Evolutionary conservation across 2,329 filamentous ascomycete species (phyloP).

Genomic region (Penicillium sp.): DNA sequence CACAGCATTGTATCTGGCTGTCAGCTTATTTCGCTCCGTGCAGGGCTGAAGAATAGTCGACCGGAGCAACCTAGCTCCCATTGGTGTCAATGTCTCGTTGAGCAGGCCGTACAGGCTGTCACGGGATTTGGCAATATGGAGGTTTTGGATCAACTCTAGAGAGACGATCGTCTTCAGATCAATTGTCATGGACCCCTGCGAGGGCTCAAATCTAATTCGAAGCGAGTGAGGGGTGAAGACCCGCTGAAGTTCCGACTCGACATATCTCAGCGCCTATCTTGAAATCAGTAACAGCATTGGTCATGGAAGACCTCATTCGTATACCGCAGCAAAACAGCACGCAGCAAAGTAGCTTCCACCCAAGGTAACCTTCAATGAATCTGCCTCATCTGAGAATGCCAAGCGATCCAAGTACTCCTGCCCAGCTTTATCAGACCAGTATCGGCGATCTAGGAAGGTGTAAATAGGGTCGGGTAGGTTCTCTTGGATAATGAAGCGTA

Average conservation of each 20-base stretch:
- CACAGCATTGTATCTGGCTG: slow-evolving; percentile 75
- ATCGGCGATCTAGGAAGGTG: slow-evolving; percentile 69
- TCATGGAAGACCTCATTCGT: slow-evolving; percentile 24
- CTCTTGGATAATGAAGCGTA: slow-evolving; percentile 72
- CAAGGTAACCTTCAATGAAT: slow-evolving; percentile 75
- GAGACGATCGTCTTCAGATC: slow-evolving; percentile 84
- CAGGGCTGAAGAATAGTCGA: slow-evolving; percentile 88
- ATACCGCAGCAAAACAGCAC: slow-evolving; percentile 81
- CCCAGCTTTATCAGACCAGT: slow-evolving; percentile 79
- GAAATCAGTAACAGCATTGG: slow-evolving; percentile 13
- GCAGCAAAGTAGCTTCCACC: slow-evolving; percentile 83
- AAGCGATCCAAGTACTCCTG: slow-evolving; percentile 75
- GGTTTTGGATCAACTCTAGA: slow-evolving; percentile 86
- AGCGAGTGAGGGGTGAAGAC: slow-evolving; percentile 77
- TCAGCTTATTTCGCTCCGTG: slow-evolving; percentile 68
- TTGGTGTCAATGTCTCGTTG: slow-evolving; percentile 81
- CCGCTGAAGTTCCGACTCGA: slow-evolving; percentile 68
- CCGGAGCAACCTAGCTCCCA: slow-evolving; percentile 80
- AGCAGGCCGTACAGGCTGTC: slow-evolving; percentile 82
- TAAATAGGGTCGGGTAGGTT: slow-evolving; percentile 65
- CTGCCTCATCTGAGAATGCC: slow-evolving; percentile 77
- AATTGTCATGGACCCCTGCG: slow-evolving; percentile 93
- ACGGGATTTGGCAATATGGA: slow-evolving; percentile 73
- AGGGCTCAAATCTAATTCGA: slow-evolving; percentile 81
- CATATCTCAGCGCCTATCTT: slow-evolving; percentile 72